Evolutionary conservation across 345 rosid species (phyloP), one percentile per base, ranked within the genome.

Genomic region (Boechera retrofracta): DNA sequence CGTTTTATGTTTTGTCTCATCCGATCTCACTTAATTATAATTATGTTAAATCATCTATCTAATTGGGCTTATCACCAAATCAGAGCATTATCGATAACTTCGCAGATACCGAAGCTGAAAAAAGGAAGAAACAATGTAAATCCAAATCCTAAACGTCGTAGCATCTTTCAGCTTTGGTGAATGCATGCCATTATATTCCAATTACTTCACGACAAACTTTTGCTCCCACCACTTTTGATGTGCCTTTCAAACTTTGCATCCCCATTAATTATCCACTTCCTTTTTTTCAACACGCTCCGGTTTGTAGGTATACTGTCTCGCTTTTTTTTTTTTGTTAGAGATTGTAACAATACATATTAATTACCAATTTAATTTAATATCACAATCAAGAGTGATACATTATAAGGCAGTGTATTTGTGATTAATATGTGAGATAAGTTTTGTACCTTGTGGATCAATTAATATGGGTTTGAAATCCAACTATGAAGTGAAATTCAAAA

Each of bases 131-230:
- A 68, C 74, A 69, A 53, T 44, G 64, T 61, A 77, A 67, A 48
- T 51, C 81, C 77, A 78, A 82, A 85, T 73, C 79, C 77, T 63
- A 66, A 68, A 74, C 77, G 65, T 59, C 68, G 73, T 74, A 54
- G 89, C 85, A 83, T 82, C 82, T 87, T 21, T 78, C 89, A 87
- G 89, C 88, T 85, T 89, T 87, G 84, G 72, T 66, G 65, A 79
- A 21, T 79, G 89, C 97, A 87, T 87, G 91, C 90, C 92, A 89
- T 86, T 83, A 83, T 74, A 74, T 48, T 85, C 92, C 94, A 91
- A 77, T 41, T 52, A 56, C 86, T 69, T 76, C 11, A 63, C 59
- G 91, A 91, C 91, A 89, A 91, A 79, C 35, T 66, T 67, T 60
- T 73, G 67, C 62, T 77, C 81, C 82, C 74, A 67, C 78, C 82